Percentiles rank a stretch among this genome's conserved stretches.
Conservation (phyloP, 2,329 filamentous ascomycete genomes). For the Lithohypha guttulata region DNA sequence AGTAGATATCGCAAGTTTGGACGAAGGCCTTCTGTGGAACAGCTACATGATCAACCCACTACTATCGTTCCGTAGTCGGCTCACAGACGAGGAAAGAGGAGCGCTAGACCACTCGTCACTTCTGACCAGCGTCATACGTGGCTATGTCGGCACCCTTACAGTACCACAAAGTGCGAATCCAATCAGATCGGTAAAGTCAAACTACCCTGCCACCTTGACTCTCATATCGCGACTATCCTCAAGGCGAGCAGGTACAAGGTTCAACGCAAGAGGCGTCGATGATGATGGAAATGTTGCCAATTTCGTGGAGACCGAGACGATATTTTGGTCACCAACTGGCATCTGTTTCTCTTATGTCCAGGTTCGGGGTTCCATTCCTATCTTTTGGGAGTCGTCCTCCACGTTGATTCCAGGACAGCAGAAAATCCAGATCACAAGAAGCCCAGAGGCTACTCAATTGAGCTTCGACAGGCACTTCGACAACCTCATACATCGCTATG, state of each 20-base stretch:
- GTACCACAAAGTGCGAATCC: slow-evolving; percentile 62
- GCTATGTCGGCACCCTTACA: slow-evolving; percentile 78
- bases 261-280: slow-evolving; percentile 95
- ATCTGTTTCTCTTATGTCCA: slow-evolving; percentile 90
- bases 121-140: slow-evolving; percentile 84
- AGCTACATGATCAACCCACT: slow-evolving; percentile 95
- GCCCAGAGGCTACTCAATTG: slow-evolving; percentile 79
- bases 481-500: slow-evolving; percentile 73
- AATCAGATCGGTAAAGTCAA: slow-evolving; percentile 56
- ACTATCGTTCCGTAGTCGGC: slow-evolving; percentile 73
- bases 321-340: slow-evolving; percentile 69
- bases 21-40: slow-evolving; percentile 93
- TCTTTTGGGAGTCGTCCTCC: slow-evolving; percentile 93
- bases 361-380: slow-evolving; percentile 79
- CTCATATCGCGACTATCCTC: slow-evolving; percentile 88
- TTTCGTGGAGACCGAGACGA: slow-evolving; percentile 95
- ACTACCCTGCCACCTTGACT: slow-evolving; percentile 72
- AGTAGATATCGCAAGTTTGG: slow-evolving; percentile 85
- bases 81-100: slow-evolving; percentile 63
- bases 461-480: slow-evolving; percentile 94
- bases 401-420: slow-evolving; percentile 85
- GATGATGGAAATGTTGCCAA: slow-evolving; percentile 97
- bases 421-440: slow-evolving; percentile 84
- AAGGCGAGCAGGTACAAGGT: slow-evolving; percentile 79
- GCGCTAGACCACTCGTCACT: slow-evolving; percentile 79